Percentiles rank a stretch among this genome's conserved stretches.
phyloP scores from a whole-genome alignment of 805 yeast genomes.

The Komagataella kurtzmanii region DNA sequence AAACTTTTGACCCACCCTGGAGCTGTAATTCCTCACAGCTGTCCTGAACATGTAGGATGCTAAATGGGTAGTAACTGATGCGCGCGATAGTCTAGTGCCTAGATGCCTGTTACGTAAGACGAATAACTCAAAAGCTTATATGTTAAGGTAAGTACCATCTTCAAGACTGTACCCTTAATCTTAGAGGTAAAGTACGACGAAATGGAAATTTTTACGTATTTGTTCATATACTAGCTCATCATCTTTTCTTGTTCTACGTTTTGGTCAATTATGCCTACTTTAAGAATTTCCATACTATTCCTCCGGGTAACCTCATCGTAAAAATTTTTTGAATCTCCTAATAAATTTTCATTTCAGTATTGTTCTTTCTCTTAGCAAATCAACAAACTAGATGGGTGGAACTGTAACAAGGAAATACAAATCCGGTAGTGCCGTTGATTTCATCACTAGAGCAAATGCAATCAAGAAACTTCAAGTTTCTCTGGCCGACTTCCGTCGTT shows the following conservation, averaged over 20 bases:
- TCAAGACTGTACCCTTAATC: too few species aligned
- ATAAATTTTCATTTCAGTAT: neutral
- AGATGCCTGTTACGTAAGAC: neutral
- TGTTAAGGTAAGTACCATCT: too few species aligned
- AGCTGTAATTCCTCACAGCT: neutral
- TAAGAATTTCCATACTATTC: neutral
- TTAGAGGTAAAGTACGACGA: too few species aligned
- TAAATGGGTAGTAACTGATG: too few species aligned
- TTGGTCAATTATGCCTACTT: neutral
- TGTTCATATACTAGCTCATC: neutral
- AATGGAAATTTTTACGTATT: too few species aligned
- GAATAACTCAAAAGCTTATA: neutral
- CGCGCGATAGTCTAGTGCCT: neutral
- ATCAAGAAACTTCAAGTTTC: constrained; percentile 84
- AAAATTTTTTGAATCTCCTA: neutral
- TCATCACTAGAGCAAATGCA: constrained; percentile 90
- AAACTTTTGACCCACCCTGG: constrained; percentile 5
- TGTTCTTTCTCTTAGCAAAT: constrained; percentile 24
- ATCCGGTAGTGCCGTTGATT: constrained; percentile 83
- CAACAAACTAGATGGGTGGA: constrained; percentile 28
- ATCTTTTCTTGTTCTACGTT: neutral
- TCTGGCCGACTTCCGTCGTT: constrained; percentile 89
- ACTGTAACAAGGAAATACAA: constrained; percentile 38
- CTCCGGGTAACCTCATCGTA: neutral
- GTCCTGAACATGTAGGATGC: neutral